Percentiles rank a stretch among this genome's conserved stretches.
Conservation (phyloP, 2,329 filamentous ascomycete genomes). For the Talaromyces sp. region DNA sequence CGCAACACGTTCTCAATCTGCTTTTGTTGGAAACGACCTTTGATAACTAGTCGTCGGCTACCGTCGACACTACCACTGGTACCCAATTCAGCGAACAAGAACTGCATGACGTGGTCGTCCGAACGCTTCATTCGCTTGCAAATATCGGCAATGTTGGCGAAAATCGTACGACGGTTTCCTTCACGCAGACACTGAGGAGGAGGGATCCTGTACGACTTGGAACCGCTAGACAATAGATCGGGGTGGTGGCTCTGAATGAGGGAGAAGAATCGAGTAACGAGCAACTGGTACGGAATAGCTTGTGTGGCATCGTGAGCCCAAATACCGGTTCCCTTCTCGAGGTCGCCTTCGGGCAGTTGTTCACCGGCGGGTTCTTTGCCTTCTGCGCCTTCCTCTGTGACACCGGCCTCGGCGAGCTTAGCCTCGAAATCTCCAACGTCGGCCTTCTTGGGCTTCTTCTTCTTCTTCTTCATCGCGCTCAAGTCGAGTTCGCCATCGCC, state of each 20-base stretch:
- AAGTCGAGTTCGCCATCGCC: slow-evolving; percentile 63
- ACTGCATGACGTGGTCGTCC: slow-evolving; percentile 95
- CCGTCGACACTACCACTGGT: slow-evolving; percentile 95
- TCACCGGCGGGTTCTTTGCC: slow-evolving; percentile 53
- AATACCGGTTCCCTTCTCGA: slow-evolving; percentile 83
- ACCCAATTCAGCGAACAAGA: slow-evolving; percentile 96
- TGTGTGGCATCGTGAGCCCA: slow-evolving; percentile 79
- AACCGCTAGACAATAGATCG: slow-evolving; percentile 82
- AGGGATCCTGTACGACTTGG: slow-evolving; percentile 98
- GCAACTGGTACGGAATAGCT: slow-evolving; percentile 76
- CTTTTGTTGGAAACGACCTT: slow-evolving; percentile 99
- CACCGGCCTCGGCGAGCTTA: slow-evolving; percentile 61
- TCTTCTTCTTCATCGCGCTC: slow-evolving; percentile 78
- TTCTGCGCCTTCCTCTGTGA: slow-evolving; percentile 57
- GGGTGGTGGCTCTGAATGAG: slow-evolving; percentile 95
- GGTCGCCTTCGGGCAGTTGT: slow-evolving; percentile 66
- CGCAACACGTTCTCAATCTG: slow-evolving; percentile 96
- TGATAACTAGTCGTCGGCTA: slow-evolving; percentile 89
- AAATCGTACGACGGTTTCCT: slow-evolving; percentile 99
- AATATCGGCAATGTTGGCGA: slow-evolving; percentile 98
- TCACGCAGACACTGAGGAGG: slow-evolving; percentile 97
- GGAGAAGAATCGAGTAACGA: slow-evolving; percentile 90
- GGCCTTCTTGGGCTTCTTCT: slow-evolving; percentile 65
- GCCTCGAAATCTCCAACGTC: slow-evolving; percentile 64
- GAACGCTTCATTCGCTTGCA: slow-evolving; percentile 99